A percentile compares a stretch with the other conserved stretches of the same genome.
These are phyloP conservation scores for Candida sphagnicola DNA, from an alignment of 805 yeast species.

Conservation along the genomic window DNA sequence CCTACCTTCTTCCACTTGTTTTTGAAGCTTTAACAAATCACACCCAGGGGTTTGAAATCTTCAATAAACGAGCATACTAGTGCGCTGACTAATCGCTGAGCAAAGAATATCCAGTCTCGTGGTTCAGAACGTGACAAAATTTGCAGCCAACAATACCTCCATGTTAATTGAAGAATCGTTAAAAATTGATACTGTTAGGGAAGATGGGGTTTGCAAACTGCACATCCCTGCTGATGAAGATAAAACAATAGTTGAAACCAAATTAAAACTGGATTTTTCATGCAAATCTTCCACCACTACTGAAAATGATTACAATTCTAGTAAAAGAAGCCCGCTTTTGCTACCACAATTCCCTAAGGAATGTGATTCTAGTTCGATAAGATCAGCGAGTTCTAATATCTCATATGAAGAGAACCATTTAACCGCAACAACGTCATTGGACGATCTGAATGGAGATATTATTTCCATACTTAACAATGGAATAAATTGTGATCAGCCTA, in stretches of 20 bases:
- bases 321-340: too few relatives aligned
- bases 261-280: too few relatives aligned
- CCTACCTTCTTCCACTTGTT: too few relatives aligned
- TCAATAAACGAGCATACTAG: too few relatives aligned
- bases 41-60: too few relatives aligned
- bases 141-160: too few relatives aligned
- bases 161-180: not conserved
- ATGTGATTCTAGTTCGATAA: not conserved
- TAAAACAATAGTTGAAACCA: not conserved
- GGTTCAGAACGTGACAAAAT: not conserved
- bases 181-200: not conserved
- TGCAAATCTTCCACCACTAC: not conserved
- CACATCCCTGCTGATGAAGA: not conserved
- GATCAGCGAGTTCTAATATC: not conserved
- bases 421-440: not conserved
- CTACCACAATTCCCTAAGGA: too few relatives aligned
- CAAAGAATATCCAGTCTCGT: too few relatives aligned
- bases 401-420: not conserved
- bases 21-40: too few relatives aligned
- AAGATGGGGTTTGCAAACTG: not conserved
- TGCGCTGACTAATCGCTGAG: too few relatives aligned
- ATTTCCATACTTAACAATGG: not conserved
- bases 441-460: not conserved
- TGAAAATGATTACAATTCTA: too few relatives aligned
- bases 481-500: not conserved